A percentile compares a stretch with the other conserved stretches of the same genome.
Evolutionary conservation across 805 yeast genomes (phyloP).

Genomic region (Lipomyces mesembrius): DNA sequence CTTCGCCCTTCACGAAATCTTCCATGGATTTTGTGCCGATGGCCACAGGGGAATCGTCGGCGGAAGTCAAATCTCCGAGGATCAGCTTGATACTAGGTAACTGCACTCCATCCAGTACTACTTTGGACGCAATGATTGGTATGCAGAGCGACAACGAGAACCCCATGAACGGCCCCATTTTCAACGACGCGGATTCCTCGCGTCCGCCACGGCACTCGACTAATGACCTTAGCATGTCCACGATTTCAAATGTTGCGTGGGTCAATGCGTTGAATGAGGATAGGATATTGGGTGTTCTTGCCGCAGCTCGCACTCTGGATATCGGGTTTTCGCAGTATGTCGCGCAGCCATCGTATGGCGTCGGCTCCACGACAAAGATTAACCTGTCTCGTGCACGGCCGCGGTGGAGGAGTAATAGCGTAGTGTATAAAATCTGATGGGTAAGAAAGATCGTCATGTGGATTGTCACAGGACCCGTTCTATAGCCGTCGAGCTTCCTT

Average conservation of each 20-base stretch:
- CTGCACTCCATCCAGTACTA: constrained; percentile 26
- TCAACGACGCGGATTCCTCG: constrained; percentile 26
- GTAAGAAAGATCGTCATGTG: constrained; percentile 30
- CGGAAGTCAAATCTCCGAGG: constrained; percentile 15
- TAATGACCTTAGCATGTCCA: constrained; percentile 17
- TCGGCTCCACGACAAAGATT: constrained; percentile 29
- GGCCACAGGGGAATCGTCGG: constrained; percentile 9
- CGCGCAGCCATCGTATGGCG: constrained; percentile 25
- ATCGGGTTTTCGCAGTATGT: constrained; percentile 29
- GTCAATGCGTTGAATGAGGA: constrained; percentile 18
- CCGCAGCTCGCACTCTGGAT: constrained; percentile 22
- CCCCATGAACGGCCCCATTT: constrained; percentile 31
- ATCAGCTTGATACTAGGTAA: constrained; percentile 29
- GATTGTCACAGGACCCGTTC: constrained; percentile 24
- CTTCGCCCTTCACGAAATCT: constrained; percentile 1
- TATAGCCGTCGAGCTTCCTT: constrained; percentile 16
- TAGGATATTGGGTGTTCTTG: constrained; percentile 13
- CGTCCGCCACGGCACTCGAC: constrained; percentile 29
- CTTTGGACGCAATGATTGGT: constrained; percentile 27
- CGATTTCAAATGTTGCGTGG: constrained; percentile 20
- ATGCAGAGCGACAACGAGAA: constrained; percentile 24
- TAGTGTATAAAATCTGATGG: constrained; percentile 27
- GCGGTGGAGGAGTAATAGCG: constrained; percentile 28
- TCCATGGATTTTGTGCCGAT: neutral
- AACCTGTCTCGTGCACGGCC: constrained; percentile 25